Conservation (phyloP, 2,329 filamentous ascomycete species). For the Verticillium longisporum region DNA sequence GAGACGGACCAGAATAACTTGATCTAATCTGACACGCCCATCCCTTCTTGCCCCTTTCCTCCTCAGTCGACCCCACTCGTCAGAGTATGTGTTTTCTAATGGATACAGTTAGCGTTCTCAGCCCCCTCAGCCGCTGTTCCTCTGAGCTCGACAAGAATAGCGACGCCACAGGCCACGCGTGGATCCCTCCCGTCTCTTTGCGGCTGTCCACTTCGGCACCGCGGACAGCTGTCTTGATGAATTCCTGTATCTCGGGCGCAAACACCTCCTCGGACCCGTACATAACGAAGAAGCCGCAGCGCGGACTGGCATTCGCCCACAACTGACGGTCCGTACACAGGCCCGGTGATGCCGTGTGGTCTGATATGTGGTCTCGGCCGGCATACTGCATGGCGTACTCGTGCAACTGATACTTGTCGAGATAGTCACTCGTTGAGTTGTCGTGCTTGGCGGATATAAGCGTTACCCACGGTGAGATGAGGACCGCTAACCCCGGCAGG, state of each 20-base stretch:
- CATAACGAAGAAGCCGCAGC: slow-evolving; percentile 59
- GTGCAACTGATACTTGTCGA: slow-evolving; percentile 60
- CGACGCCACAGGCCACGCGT: slow-evolving; percentile 74
- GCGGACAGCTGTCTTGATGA: slow-evolving; percentile 49
- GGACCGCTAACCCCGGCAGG: slow-evolving; percentile 48
- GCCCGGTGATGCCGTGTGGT: slow-evolving; percentile 54
- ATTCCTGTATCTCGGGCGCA: slow-evolving; percentile 57
- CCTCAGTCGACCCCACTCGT: neutral
- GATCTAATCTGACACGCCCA: slow-evolving; percentile 57
- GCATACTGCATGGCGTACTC: slow-evolving; percentile 66
- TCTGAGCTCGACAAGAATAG: slow-evolving; percentile 45
- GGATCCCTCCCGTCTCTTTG: slow-evolving; percentile 61
- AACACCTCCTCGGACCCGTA: slow-evolving; percentile 77
- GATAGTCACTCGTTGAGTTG: slow-evolving; percentile 68
- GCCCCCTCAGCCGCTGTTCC: slow-evolving; percentile 44
- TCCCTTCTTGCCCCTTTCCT: slow-evolving; percentile 9
- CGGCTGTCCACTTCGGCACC: slow-evolving; percentile 48
- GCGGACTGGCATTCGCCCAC: slow-evolving; percentile 63
- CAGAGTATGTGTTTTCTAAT: slow-evolving; percentile 8
- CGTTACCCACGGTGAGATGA: slow-evolving; percentile 78
- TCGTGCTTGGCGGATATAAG: slow-evolving; percentile 61
- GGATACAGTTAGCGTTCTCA: slow-evolving; percentile 26
- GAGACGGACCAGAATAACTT: slow-evolving; percentile 43
- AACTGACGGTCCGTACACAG: slow-evolving; percentile 56
- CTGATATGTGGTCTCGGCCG: slow-evolving; percentile 33